Evolutionary conservation across 345 rosid species (phyloP), one percentile per base, ranked within the genome.

Genomic region (Sisymbrium altissimum): DNA sequence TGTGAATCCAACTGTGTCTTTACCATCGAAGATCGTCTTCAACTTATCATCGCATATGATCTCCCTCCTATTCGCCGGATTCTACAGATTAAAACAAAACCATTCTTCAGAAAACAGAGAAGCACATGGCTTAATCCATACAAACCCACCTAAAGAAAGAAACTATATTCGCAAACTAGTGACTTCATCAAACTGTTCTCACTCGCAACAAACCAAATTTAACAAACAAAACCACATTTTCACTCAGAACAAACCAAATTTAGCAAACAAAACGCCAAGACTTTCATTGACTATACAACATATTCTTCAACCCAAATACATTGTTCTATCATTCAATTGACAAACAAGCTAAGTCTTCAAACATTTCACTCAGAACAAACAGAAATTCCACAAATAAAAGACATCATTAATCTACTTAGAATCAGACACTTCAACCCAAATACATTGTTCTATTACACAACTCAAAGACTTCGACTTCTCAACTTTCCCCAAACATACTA

Each of bases 21-120:
- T 93, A 38, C 92, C 96, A 30, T 81, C 75, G 8, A 90, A 89
- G 44, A 93, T 73, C 29, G 80, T 63, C 92, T 93, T 91, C 52
- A 93, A 74, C 85, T 91, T 89, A 25, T 70, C 89, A 64, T 93
- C 96, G 69, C 96, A 93, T 4, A 81, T 8, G 54, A 93, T 89
- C 84, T 93, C 90, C 83, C 40, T 84, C 80, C 78, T 90, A 67
- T 93, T 76, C 6, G 71, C 32, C 23, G 92, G 91, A 76, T 93
- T 86, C 98, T 93, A 89, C 84, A 79, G 43, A 55, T 8, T 10
- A 23, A 29, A 52, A 1, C 49, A 46, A 45, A 38, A 9, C 9
- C 15, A 9, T 58, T 35, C 23, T 57, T 18, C 38, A 7, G 3
- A 2, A 41, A 50, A 69, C 33, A 56, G 27, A 17, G 10, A 30